Conservation (phyloP, 2,329 filamentous ascomycete genomes). For the Rutstroemia sp. region DNA sequence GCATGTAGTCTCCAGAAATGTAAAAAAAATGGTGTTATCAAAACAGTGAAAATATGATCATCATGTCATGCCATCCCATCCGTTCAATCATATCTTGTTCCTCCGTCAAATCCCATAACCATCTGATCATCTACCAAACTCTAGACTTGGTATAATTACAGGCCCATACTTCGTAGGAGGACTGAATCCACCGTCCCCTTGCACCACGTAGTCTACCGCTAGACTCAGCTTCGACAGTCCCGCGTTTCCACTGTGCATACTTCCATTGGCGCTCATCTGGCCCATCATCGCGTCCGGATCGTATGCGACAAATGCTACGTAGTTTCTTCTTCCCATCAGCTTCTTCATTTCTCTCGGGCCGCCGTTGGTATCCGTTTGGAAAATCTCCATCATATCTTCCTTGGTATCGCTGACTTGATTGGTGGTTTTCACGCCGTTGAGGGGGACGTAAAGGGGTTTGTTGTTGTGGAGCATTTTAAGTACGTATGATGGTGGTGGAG, state of each 20-base stretch:
- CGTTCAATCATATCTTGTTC: not conserved
- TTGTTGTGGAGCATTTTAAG: slow-evolving; percentile 94
- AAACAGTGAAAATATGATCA: not conserved
- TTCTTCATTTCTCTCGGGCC: slow-evolving; percentile 75
- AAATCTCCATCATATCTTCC: slow-evolving; percentile 99
- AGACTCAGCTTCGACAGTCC: slow-evolving; percentile 66
- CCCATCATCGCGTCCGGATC: slow-evolving; percentile 62
- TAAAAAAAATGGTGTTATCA: not conserved
- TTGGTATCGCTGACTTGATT: slow-evolving; percentile 83
- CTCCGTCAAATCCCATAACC: not conserved
- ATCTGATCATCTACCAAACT: slow-evolving; percentile 54
- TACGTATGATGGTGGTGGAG: slow-evolving; percentile 76
- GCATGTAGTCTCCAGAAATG: not conserved
- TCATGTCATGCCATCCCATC: not conserved
- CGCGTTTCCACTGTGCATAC: slow-evolving; percentile 29
- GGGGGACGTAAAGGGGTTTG: slow-evolving; percentile 82
- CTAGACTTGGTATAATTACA: slow-evolving; percentile 84
- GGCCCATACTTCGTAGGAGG: slow-evolving; percentile 92
- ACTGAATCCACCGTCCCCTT: slow-evolving; percentile 76
- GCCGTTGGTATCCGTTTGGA: slow-evolving; percentile 89
- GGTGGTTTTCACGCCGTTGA: slow-evolving; percentile 74
- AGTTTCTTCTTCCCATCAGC: slow-evolving; percentile 89
- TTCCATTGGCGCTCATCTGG: slow-evolving; percentile 22
- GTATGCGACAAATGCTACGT: slow-evolving; percentile 87
- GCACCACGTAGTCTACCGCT: slow-evolving; percentile 94